These are phyloP conservation scores for Picea abies DNA, from an alignment of 83 land plant species.

Conservation along the genomic window DNA sequence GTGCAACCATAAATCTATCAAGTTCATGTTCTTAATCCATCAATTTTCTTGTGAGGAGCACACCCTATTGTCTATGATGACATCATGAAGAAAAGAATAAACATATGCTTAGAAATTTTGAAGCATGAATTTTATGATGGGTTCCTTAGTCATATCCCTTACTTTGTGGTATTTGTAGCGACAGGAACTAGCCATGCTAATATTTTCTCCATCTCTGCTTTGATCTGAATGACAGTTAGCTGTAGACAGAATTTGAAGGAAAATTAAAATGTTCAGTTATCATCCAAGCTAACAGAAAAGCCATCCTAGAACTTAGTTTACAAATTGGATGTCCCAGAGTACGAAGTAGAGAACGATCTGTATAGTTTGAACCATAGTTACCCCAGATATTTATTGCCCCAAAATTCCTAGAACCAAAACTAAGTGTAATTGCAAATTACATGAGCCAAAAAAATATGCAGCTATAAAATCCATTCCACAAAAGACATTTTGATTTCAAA, in stretches of 20 bases:
- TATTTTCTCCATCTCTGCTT: constrained; percentile 89
- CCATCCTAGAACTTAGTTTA: too few relatives aligned
- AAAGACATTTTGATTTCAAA: too few relatives aligned
- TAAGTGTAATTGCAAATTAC: too few relatives aligned
- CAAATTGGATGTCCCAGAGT: too few relatives aligned
- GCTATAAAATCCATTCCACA: too few relatives aligned
- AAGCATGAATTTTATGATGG: background rate
- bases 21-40: background rate
- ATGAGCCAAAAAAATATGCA: too few relatives aligned
- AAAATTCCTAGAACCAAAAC: too few relatives aligned
- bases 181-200: constrained; percentile 95
- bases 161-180: constrained; percentile 94
- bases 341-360: too few relatives aligned
- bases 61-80: background rate
- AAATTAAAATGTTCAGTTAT: too few relatives aligned
- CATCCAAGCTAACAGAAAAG: too few relatives aligned
- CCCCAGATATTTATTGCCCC: too few relatives aligned
- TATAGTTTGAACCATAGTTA: too few relatives aligned
- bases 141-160: constrained; percentile 1
- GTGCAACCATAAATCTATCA: constrained; percentile 9
- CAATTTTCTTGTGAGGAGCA: background rate
- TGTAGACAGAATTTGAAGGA: constrained; percentile 23
- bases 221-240: constrained; percentile 70
- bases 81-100: background rate
- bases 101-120: background rate